These are phyloP conservation scores for Yamadazyma sp. DNA, from an alignment of 805 yeast genomes.

Conservation along the genomic window DNA sequence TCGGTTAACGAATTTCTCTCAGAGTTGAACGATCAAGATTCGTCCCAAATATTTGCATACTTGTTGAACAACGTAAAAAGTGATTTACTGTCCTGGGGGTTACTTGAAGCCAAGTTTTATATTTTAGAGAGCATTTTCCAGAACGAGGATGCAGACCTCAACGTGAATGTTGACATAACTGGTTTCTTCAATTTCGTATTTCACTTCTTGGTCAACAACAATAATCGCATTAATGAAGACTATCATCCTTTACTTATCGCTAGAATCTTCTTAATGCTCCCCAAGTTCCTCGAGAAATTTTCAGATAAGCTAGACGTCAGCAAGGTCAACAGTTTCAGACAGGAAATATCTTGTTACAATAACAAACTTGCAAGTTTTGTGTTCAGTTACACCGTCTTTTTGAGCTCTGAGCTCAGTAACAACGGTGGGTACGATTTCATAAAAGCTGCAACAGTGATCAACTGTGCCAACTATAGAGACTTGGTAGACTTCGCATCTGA, in stretches of 20 bases:
- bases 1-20: slow-evolving; percentile 57
- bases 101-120: slow-evolving; percentile 42
- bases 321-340: neutral
- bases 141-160: slow-evolving; percentile 35
- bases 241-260: slow-evolving; percentile 41
- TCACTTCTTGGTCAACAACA: slow-evolving; percentile 19
- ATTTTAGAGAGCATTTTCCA: slow-evolving; percentile 42
- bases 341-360: slow-evolving; percentile 2
- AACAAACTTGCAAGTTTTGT: slow-evolving; percentile 28
- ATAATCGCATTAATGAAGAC: slow-evolving; percentile 5
- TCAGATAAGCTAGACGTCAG: slow-evolving; percentile 23
- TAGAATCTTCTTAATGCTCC: slow-evolving; percentile 52
- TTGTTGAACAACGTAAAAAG: slow-evolving; percentile 1
- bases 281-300: slow-evolving; percentile 57
- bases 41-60: slow-evolving; percentile 22
- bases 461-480: slow-evolving; percentile 51
- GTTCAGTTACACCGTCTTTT: slow-evolving; percentile 26
- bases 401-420: slow-evolving; percentile 17
- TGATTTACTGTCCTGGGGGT: slow-evolving; percentile 22
- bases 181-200: slow-evolving; percentile 16
- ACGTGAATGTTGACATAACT: slow-evolving; percentile 16
- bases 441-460: slow-evolving; percentile 44
- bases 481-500: slow-evolving; percentile 19
- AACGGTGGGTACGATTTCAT: slow-evolving; percentile 15
- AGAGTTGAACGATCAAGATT: slow-evolving; percentile 46